Base-by-base conservation (phyloP, 2,329 filamentous ascomycete genomes). In the Lasiodiplodia hormozganensis region DNA sequence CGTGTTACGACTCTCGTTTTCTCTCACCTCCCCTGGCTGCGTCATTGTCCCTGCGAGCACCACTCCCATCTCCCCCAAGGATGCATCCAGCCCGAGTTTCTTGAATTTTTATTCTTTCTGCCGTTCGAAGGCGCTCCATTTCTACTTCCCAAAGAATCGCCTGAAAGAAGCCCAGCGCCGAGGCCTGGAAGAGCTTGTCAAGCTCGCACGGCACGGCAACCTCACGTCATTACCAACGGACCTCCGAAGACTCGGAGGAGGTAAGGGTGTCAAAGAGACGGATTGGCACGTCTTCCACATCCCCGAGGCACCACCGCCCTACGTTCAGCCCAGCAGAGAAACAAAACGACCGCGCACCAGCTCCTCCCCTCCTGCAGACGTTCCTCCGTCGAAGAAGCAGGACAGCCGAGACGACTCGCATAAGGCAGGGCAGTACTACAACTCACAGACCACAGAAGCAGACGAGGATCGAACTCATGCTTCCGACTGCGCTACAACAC, bases 281-380 rank as follows among this genome's bases (percentile, higher is more conserved):
- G 38, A 49, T 16, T 62, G 57, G 57, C 57, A 31, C 10, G 18
- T 47, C 10, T 34, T 62, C 21, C 57, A 62, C 31, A 18, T 62
- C 6, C 57, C 40, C 10, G 54, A 57, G 3, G 18, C n/a, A 21
- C 34, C 54, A 4, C 54, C 34, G 10, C 34, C 31, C 3, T 57
- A 38, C 23, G 34, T 18, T 21, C 18, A 7, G n/a, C 8, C 31
- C 14, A n/a, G 6, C 34, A 6, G 5, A n/a, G 25, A 54, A 28
- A 16, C 25, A 34, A 34, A 31, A 56, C 53, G 10, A 16, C 21
- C 1, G 18, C 23, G 14, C n/a, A 10, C 53, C 2, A 28, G 14
- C 8, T 56, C 53, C 28, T 12, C 53, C 4, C 53, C 53, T n/a
- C 14, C 28, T 18, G 12, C 25, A 8, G 53, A 34, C 6, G 18